Conservation (phyloP, 306 rosid species). For the Cucurbita maxima region DNA sequence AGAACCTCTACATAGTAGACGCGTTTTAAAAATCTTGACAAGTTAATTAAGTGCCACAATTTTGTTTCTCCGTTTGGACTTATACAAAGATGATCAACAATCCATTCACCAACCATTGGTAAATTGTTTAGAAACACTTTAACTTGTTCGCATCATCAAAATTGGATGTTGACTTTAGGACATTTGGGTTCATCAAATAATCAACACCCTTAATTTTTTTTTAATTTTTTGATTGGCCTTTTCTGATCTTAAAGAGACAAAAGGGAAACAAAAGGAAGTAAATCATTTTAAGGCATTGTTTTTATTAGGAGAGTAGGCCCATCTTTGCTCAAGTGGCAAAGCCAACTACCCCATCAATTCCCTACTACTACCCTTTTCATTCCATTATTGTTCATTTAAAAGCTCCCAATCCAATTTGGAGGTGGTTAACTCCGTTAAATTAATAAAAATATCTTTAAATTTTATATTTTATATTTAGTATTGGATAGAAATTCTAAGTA, state of each 20-base stretch:
- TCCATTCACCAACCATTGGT: neutral
- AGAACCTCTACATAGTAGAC: no score
- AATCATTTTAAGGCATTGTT: neutral
- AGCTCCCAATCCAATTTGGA: no score
- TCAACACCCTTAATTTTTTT: neutral
- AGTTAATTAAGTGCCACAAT: slow-evolving; percentile 1
- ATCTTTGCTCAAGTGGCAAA: neutral
- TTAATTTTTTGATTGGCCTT: neutral
- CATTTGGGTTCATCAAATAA: neutral
- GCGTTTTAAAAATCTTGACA: no score
- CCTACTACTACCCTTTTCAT: neutral
- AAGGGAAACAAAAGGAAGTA: neutral
- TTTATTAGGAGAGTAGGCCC: neutral
- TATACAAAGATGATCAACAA: neutral
- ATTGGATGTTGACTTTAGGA: neutral
- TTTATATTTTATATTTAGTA: no score
- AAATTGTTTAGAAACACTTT: neutral
- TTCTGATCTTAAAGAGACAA: neutral
- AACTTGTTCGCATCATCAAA: neutral
- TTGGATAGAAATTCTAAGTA: no score
- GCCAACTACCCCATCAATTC: neutral
- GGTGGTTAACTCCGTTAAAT: no score
- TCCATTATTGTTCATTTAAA: neutral
- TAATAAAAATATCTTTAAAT: no score
- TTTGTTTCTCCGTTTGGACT: neutral